Percentiles rank a stretch among this genome's conserved stretches.
phyloP scores from a whole-genome alignment of 768 basidiomycete genomes.

The Termitomyces sp. region DNA sequence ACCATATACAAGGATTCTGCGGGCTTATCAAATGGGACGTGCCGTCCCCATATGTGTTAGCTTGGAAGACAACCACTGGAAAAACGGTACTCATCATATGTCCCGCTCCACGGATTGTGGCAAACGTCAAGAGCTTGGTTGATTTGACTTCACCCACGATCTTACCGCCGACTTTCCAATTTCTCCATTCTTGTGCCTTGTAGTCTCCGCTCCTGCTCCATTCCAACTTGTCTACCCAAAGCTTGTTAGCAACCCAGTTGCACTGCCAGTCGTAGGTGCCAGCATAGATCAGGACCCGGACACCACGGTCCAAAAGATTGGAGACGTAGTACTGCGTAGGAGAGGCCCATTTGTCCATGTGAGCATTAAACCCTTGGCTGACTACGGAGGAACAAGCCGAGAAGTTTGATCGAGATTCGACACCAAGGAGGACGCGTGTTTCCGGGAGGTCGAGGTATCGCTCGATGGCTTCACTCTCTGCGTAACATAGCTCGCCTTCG shows the following conservation, averaged over 20 bases:
- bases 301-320: slow-evolving; percentile 67
- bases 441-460: slow-evolving; percentile 20
- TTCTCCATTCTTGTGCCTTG: slow-evolving; percentile 42
- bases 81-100: slow-evolving; percentile 51
- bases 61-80: background rate
- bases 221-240: slow-evolving; percentile 71
- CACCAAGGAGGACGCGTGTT: slow-evolving; percentile 21
- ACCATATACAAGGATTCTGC: slow-evolving; percentile 62
- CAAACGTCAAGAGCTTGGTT: slow-evolving; percentile 34
- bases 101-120: slow-evolving; percentile 42
- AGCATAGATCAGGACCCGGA: slow-evolving; percentile 72
- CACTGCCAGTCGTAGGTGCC: slow-evolving; percentile 81
- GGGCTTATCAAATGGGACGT: slow-evolving; percentile 72
- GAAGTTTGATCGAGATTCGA: slow-evolving; percentile 43
- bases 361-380: slow-evolving; percentile 45
- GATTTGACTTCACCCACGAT: slow-evolving; percentile 48
- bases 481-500: slow-evolving; percentile 23
- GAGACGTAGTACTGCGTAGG: slow-evolving; percentile 66
- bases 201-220: slow-evolving; percentile 68
- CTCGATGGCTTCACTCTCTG: slow-evolving; percentile 20
- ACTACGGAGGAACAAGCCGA: slow-evolving; percentile 56
- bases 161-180: slow-evolving; percentile 55
- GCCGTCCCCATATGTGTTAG: slow-evolving; percentile 22
- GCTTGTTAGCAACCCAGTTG: slow-evolving; percentile 75
- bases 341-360: slow-evolving; percentile 51